Evolutionary conservation across 2,329 filamentous ascomycete species (phyloP).

Genomic region (Trichoderma asperellum): DNA sequence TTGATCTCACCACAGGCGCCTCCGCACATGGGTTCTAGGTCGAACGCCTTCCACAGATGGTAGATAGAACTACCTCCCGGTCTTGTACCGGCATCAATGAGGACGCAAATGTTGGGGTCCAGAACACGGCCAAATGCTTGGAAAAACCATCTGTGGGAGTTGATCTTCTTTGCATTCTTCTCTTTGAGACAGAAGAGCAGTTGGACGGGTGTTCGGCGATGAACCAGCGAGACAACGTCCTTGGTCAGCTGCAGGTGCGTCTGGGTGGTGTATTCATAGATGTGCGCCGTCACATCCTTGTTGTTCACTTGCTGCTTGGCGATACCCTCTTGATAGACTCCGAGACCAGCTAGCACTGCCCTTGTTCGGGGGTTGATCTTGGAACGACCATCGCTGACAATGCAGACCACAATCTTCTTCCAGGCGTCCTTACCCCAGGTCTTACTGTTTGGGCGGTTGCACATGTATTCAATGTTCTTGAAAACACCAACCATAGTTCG

Average conservation of each 20-base stretch:
- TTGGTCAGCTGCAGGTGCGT: constrained; percentile 89
- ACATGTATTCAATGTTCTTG: constrained; percentile 99
- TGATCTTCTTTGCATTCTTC: constrained; percentile 99
- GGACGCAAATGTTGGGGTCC: constrained; percentile 94
- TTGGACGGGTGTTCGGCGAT: constrained; percentile 88
- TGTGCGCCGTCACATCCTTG: constrained; percentile 95
- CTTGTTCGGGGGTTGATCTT: constrained; percentile 95
- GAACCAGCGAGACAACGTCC: constrained; percentile 80
- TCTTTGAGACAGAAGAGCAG: constrained; percentile 98
- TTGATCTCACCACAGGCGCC: constrained; percentile 99
- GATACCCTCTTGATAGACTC: constrained; percentile 97
- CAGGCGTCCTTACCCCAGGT: constrained; percentile 98
- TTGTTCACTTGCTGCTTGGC: constrained; percentile 97
- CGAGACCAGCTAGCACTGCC: constrained; percentile 87
- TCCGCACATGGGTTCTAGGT: constrained; percentile 95
- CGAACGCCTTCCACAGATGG: constrained; percentile 97
- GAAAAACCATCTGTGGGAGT: constrained; percentile 99
- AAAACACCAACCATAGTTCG: constrained; percentile 96
- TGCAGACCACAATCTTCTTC: constrained; percentile 99
- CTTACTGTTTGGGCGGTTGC: constrained; percentile 87
- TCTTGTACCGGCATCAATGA: constrained; percentile 94
- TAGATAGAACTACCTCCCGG: constrained; percentile 95
- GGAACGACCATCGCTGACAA: constrained; percentile 93
- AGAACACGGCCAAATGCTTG: constrained; percentile 91
- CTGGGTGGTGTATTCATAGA: constrained; percentile 93